Conservation (phyloP, 1,139 yeast species). For the Kodamaea sp. region DNA sequence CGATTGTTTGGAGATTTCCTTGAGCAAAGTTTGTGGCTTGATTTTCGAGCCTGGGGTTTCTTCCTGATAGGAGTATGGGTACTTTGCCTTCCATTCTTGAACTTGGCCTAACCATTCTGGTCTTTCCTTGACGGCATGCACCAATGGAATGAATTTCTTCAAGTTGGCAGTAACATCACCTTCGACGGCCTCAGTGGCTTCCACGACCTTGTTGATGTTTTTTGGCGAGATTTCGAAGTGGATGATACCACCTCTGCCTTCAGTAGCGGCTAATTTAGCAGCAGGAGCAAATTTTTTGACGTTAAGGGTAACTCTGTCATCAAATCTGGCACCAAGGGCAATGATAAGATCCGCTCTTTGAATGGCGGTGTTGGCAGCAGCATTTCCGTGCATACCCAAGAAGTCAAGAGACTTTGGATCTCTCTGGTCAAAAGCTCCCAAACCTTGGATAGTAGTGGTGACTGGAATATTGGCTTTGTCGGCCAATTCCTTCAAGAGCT, state of each 20-base stretch:
- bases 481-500: slow-evolving; percentile 74
- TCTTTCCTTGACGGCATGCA: slow-evolving; percentile 61
- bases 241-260: slow-evolving; percentile 90
- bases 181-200: slow-evolving; percentile 95
- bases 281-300: slow-evolving; percentile 89
- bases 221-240: slow-evolving; percentile 96
- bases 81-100: slow-evolving; percentile 79
- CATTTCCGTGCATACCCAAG: slow-evolving; percentile 98
- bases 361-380: slow-evolving; percentile 91
- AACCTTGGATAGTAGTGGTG: slow-evolving; percentile 90
- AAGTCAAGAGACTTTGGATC: slow-evolving; percentile 90
- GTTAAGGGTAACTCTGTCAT: slow-evolving; percentile 92
- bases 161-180: slow-evolving; percentile 90
- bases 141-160: slow-evolving; percentile 68
- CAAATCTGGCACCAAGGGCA: slow-evolving; percentile 93
- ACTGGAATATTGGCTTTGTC: slow-evolving; percentile 94
- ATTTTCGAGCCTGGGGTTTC: slow-evolving; percentile 80
- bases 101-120: slow-evolving; percentile 77
- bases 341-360: slow-evolving; percentile 91
- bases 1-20: slow-evolving; percentile 75
- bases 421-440: slow-evolving; percentile 92
- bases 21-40: slow-evolving; percentile 90
- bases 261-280: slow-evolving; percentile 85
- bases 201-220: slow-evolving; percentile 95
- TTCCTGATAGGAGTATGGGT: slow-evolving; percentile 77